Evolutionary conservation across 2,329 filamentous ascomycete species (phyloP), one percentile per base, ranked within the genome.

Genomic region (Phialophora macrospora): DNA sequence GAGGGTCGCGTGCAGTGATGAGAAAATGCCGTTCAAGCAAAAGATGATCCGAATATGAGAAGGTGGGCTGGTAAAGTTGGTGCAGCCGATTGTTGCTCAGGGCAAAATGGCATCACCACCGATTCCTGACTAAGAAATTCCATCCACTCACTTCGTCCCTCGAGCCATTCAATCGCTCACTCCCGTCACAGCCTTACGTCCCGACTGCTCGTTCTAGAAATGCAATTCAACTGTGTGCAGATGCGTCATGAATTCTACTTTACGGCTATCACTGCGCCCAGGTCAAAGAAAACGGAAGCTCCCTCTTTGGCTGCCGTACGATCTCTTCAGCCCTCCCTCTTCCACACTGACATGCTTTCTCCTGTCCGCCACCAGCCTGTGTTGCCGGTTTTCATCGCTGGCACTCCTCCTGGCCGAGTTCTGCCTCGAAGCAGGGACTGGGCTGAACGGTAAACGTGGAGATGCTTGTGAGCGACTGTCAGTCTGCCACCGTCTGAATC

Each of bases 231-330:
- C n/a, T 20, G 24, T 49, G n/a, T 26, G 20, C 46, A 22, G 20
- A 49, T 12, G 20, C 20, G 11, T 24, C 22, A 11, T 55, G 4
- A n/a, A 34, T 28, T 20, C 28, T 55, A 28, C 14, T 55, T 24
- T 48, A 48, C 6, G 24, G 4, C 46, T 14, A n/a, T 14, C 28
- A 22, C 38, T 12, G 11, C 5, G 55, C n/a, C 38, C 11, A 28
- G 20, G n/a, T 70, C 65, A 76, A 38, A 77, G 71, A 71, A 76
- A 77, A n/a, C 72, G 73, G 17, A 73, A 66, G 59, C 74, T 73
- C 28, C 73, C 74, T 49, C 68, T 62, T n/a, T 72, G 67, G 65
- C 74, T 76, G 28, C 69, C 70, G 9, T 70, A 72, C 6, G 65
- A 70, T 38, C 68, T 71, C 46, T 66, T 65, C 20, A 74, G 57